Base-by-base conservation (phyloP, 805 yeast genomes). In the Saccharomyces paradoxus region DNA sequence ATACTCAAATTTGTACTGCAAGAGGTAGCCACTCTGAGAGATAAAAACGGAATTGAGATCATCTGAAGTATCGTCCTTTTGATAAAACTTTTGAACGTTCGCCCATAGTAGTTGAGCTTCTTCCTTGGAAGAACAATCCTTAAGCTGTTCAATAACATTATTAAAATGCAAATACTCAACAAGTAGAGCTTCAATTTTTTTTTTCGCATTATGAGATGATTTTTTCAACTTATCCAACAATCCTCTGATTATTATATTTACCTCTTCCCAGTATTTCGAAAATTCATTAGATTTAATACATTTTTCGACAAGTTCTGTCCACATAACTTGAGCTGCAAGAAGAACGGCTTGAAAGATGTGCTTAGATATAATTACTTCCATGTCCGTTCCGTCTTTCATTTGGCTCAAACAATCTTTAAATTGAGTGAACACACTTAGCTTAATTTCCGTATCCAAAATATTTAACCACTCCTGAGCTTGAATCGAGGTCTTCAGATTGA, bases 1-100 rank as follows among this genome's bases (percentile, higher is more conserved):
- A 59, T 88, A 92, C 63, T 90, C 96, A 66, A 81, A 89, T 0
- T 96, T 96, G 63, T 92, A 92, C 1, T 27, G 52, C 53, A 84
- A 78, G 0, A 62, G 55, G 12, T 81, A 74, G 17, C 78, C 71
- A 2, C 83, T 80, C 51, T 83, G 88, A n/a, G 62, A 66, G 0
- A 90, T 76, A 0, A 49, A 58, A 4, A 88, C 63, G 9, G 71
- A 63, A 3, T 61, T 58, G 3, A 74, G 51, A 1, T 61, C 59
- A 48, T 77, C 77, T 0, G 50, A 32, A 1, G 56, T 60, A 0
- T 55, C 51, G 0, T 53, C 41, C 30, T 71, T 63, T 52, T 69
- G 73, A 55, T 77, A 78, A 59, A 76, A 86, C 31, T 77, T 69
- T 63, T 82, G 86, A 32, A 78, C 79, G 0, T 75, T 71, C 21